Percentiles rank a stretch among this genome's conserved stretches.
These are phyloP conservation scores for Aureobasidium lini DNA, from an alignment of 2,329 filamentous ascomycete genomes.

Conservation along the genomic window DNA sequence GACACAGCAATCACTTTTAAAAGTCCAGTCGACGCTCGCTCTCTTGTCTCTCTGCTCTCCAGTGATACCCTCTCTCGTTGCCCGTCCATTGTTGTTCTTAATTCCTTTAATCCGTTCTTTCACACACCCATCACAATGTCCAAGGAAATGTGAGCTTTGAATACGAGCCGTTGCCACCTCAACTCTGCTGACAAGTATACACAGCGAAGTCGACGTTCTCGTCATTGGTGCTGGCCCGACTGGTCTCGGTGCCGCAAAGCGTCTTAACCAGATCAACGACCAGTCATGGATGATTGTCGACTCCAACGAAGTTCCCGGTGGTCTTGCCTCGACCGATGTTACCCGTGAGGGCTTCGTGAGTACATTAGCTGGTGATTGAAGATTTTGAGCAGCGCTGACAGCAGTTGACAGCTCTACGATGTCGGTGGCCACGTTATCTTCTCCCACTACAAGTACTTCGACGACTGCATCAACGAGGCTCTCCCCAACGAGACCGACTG, in stretches of 20 bases:
- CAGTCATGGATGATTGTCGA: slow-evolving; percentile 96
- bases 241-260: slow-evolving; percentile 94
- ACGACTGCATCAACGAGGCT: slow-evolving; percentile 96
- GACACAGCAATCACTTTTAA: slow-evolving; percentile 1
- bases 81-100: slow-evolving; percentile 7
- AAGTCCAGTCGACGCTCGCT: background rate
- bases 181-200: slow-evolving; percentile 14
- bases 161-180: slow-evolving; percentile 10
- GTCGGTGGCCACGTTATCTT: slow-evolving; percentile 98
- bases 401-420: slow-evolving; percentile 72
- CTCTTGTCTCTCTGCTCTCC: background rate
- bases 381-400: background rate
- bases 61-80: slow-evolving; percentile 15
- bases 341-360: slow-evolving; percentile 95
- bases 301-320: slow-evolving; percentile 83
- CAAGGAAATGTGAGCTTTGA: slow-evolving; percentile 17
- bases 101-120: slow-evolving; percentile 9
- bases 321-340: slow-evolving; percentile 89
- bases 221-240: slow-evolving; percentile 97
- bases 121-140: slow-evolving; percentile 11
- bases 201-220: slow-evolving; percentile 87
- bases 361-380: slow-evolving; percentile 26
- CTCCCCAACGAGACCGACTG: slow-evolving; percentile 90
- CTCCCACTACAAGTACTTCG: slow-evolving; percentile 99
- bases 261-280: slow-evolving; percentile 86